A percentile compares a stretch with the other conserved stretches of the same genome.
Evolutionary conservation across 768 basidiomycete genomes (phyloP).

Genomic region (Phlegmacium glaucopus): DNA sequence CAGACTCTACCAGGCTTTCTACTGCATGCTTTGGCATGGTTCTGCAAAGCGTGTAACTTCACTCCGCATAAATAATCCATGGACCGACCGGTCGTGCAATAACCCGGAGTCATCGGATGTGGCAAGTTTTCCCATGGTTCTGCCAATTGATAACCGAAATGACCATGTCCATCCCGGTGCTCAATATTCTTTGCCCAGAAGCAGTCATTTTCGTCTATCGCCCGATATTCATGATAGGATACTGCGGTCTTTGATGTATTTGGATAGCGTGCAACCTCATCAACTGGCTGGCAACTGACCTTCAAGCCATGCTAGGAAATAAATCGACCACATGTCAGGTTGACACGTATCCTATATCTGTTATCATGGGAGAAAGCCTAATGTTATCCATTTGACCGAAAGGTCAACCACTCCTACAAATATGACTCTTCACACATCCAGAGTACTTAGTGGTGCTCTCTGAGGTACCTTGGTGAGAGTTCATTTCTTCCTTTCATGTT

Average conservation of each 20-base stretch:
- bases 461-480: slow-evolving; percentile 11
- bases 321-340: slow-evolving; percentile 30
- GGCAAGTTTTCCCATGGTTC: too few species aligned
- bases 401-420: slow-evolving; percentile 3
- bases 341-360: slow-evolving; percentile 31
- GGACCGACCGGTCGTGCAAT: too few species aligned
- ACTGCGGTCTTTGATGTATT: slow-evolving; percentile 7
- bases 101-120: too few species aligned
- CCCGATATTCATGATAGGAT: too few species aligned
- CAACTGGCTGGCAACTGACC: slow-evolving; percentile 28
- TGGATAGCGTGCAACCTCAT: slow-evolving; percentile 23
- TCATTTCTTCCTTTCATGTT: slow-evolving; percentile 8
- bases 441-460: slow-evolving; percentile 12
- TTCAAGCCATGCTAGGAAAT: slow-evolving; percentile 22
- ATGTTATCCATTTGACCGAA: slow-evolving; percentile 4
- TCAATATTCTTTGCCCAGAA: too few species aligned
- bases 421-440: slow-evolving; percentile 9
- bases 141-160: too few species aligned
- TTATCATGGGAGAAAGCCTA: slow-evolving; percentile 3
- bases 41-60: too few species aligned
- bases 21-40: too few species aligned
- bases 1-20: neutral
- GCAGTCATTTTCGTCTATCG: too few species aligned
- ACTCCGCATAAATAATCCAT: too few species aligned
- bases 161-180: too few species aligned